Conservation (phyloP, 208 protist genomes). For the Strigomonas culicis region DNA sequence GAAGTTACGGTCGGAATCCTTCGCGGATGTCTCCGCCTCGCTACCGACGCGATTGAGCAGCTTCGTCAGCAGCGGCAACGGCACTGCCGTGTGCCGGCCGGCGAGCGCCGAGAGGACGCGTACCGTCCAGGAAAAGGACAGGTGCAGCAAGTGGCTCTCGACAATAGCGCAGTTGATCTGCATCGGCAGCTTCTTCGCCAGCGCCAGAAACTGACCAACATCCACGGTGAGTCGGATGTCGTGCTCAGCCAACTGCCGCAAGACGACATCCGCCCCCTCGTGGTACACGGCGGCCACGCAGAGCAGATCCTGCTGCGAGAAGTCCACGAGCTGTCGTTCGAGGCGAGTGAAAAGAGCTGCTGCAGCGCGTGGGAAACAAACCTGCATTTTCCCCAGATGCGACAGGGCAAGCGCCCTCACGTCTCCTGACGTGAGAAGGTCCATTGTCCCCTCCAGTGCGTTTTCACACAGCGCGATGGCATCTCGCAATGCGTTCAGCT, state of each 20-base stretch:
- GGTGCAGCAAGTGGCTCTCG: slow-evolving; percentile 35
- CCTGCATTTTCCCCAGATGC: slow-evolving; percentile 31
- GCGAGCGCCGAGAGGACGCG: slow-evolving; percentile 62
- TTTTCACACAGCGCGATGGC: background rate
- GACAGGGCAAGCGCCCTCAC: slow-evolving; percentile 48
- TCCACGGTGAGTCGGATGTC: slow-evolving; percentile 59
- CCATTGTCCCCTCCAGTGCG: background rate
- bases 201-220: slow-evolving; percentile 49
- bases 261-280: slow-evolving; percentile 24
- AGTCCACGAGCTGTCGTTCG: slow-evolving; percentile 23
- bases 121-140: slow-evolving; percentile 61
- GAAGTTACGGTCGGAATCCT: slow-evolving; percentile 65
- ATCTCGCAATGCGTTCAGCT: background rate
- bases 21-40: slow-evolving; percentile 24
- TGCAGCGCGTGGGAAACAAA: slow-evolving; percentile 35
- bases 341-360: slow-evolving; percentile 31
- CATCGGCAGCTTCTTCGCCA: slow-evolving; percentile 60
- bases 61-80: slow-evolving; percentile 31
- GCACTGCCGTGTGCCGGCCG: slow-evolving; percentile 39
- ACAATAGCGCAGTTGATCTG: slow-evolving; percentile 43
- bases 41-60: slow-evolving; percentile 43
- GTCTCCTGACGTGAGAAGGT: slow-evolving; percentile 9
- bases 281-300: slow-evolving; percentile 50
- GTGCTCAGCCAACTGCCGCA: slow-evolving; percentile 28
- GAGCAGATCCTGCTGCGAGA: slow-evolving; percentile 60